Evolutionary conservation across 1,284 basidiomycete genomes (phyloP).

Genomic region (Marasmius fiardii): DNA sequence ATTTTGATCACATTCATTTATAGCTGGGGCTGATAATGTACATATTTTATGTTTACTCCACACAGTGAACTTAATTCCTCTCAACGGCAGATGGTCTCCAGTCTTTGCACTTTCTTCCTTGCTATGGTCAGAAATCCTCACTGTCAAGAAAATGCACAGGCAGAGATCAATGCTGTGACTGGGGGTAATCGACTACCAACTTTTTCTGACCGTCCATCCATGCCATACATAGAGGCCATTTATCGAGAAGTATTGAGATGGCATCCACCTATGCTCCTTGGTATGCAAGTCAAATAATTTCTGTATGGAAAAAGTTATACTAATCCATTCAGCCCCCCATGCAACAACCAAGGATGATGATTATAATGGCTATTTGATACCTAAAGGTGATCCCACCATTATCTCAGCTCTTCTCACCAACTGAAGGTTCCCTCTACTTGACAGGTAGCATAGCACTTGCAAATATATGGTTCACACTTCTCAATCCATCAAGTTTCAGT

Average conservation of each 20-base stretch:
- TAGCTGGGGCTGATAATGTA: not conserved
- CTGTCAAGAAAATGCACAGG: not conserved
- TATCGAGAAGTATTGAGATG: not conserved
- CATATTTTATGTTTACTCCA: not conserved
- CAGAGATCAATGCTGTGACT: not conserved
- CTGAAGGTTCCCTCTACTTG: not conserved
- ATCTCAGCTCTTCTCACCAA: not conserved
- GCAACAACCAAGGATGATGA: constrained; percentile 25
- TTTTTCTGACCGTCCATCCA: not conserved
- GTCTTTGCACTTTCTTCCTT: not conserved
- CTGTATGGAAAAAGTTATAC: too few relatives aligned
- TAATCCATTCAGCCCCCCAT: constrained; percentile 21
- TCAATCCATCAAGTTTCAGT: not conserved
- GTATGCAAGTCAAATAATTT: constrained; percentile 17
- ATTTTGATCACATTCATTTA: too few relatives aligned
- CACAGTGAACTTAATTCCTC: not conserved
- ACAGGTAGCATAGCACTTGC: constrained; percentile 21
- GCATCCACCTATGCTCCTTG: constrained; percentile 24
- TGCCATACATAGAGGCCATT: not conserved
- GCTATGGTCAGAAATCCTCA: not conserved
- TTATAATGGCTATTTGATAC: constrained; percentile 30
- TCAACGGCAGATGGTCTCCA: not conserved
- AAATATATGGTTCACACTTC: constrained; percentile 32
- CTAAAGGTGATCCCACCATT: constrained; percentile 21
- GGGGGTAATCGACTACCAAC: not conserved